A percentile compares a stretch with the other conserved stretches of the same genome.
phyloP scores from a whole-genome alignment of 495 filamentous ascomycete genomes.

The Aspergillus diversus region DNA sequence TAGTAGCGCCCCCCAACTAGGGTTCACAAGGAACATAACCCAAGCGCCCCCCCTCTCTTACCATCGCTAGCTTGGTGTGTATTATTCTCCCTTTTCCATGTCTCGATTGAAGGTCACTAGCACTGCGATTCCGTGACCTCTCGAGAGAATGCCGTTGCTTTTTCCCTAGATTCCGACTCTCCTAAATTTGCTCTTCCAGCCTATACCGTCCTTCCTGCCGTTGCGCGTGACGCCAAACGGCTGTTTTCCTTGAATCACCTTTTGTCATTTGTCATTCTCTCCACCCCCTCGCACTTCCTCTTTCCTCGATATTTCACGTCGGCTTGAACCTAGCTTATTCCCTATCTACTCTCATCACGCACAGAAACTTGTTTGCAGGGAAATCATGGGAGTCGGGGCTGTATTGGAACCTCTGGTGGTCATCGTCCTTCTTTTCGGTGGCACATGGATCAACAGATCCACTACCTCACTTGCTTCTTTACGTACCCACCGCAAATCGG shows the following conservation, averaged over 20 bases:
- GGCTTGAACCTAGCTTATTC: no score
- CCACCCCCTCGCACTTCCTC: neutral
- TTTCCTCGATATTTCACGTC: no score
- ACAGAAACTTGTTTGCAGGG: neutral
- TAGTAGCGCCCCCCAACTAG: neutral
- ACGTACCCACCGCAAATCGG: slow-evolving; percentile 27
- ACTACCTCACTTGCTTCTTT: slow-evolving; percentile 18
- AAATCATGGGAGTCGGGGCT: slow-evolving; percentile 55
- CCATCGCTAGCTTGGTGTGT: neutral
- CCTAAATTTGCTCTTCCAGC: slow-evolving; percentile 3
- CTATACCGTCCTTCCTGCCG: neutral
- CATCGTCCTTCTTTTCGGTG: slow-evolving; percentile 58
- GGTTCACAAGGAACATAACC: neutral
- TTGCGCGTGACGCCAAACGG: neutral
- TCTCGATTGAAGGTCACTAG: neutral
- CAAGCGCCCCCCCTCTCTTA: neutral
- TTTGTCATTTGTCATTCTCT: neutral
- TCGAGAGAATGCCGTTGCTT: neutral
- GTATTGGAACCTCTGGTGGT: slow-evolving; percentile 59
- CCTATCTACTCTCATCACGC: neutral
- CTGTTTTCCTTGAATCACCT: neutral
- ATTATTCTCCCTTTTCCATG: neutral
- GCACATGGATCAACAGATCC: slow-evolving; percentile 61
- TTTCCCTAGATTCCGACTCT: neutral
- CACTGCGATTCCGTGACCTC: neutral